Base-by-base conservation (phyloP, 2,329 filamentous ascomycete genomes). In the Zalaria sp. region DNA sequence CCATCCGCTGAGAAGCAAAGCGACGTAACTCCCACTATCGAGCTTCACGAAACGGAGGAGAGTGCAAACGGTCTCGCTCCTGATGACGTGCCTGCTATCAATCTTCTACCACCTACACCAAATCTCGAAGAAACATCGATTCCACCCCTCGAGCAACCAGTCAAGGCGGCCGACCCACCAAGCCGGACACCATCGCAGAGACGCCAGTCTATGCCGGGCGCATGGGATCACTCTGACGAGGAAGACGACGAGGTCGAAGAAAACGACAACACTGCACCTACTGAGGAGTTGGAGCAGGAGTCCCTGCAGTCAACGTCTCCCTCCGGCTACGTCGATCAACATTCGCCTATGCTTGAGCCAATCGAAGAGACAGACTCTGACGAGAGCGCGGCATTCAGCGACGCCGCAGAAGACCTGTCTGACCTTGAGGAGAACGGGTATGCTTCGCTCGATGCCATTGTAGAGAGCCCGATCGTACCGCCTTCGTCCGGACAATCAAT, bases 381-480 rank as follows among this genome's bases (percentile, higher is more conserved):
- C 42, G 62, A 63, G 9, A 66, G 63, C 39, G 79, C 73, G 46
- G 70, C 83, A 25, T 88, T 84, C 55, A 85, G 79, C 48, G 83
- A 88, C 58, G 83, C 83, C 1, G 80, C 80, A 41, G 83, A 88
- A 58, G 80, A 86, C 46, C 63, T 81, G 0, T 75, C 74, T 0
- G 78, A 84, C 9, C 53, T 69, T 3, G 78, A 81, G 34, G 72
- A 71, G 2, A 73, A 74, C 37, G 82, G 79, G 0, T 88, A 85
- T 52, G 68, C 77, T 53, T 87, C 81, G 4, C 66, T 88, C 5
- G 72, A 87, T 57, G 83, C 83, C 7, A 73, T 87, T 5, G 70
- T 85, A 1, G 73, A 79, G 18, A 76, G 70, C 37, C 76, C 81
- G 3, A 51, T 66, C 1, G 47, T 54, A 4, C 41, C 45, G 11